Conservation (phyloP, 225 moss, liverwort and hornwort genomes). For the Thuidium tamariscinum region DNA sequence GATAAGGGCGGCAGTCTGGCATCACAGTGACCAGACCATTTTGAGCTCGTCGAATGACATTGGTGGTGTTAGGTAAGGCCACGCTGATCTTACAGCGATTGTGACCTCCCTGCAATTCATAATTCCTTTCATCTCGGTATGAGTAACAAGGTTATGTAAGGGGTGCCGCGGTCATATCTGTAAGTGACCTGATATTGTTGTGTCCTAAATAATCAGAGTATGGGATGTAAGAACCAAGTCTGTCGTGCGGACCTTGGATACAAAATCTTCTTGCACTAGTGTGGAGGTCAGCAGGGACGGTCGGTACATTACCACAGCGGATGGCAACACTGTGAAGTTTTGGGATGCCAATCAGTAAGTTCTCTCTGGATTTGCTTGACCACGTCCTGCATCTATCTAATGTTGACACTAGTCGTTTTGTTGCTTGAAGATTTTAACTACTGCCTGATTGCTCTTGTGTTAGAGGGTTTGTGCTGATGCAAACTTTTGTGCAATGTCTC, state of each 20-base stretch:
- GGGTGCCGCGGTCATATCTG: neutral
- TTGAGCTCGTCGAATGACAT: slow-evolving; percentile 93
- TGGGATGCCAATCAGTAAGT: slow-evolving; percentile 99
- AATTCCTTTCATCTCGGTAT: neutral
- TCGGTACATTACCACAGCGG: slow-evolving; percentile 88
- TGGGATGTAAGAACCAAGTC: slow-evolving; percentile 94
- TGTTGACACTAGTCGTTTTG: neutral
- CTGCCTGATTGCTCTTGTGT: neutral
- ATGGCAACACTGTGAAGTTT: slow-evolving; percentile 95
- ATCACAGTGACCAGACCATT: slow-evolving; percentile 99
- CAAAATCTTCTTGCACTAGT: slow-evolving; percentile 86
- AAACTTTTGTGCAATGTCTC: neutral
- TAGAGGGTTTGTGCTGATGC: neutral
- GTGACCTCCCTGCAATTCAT: neutral
- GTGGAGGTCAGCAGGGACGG: slow-evolving; percentile 99
- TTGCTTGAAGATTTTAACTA: neutral
- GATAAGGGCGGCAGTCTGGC: slow-evolving; percentile 94
- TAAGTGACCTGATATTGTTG: neutral
- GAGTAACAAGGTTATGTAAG: neutral
- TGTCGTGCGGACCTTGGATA: slow-evolving; percentile 83
- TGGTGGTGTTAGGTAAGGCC: slow-evolving; percentile 69
- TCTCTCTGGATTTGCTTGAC: neutral
- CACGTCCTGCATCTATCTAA: neutral
- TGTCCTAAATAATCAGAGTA: slow-evolving; percentile 35
- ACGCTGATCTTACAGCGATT: neutral